These are phyloP conservation scores for Rhinocladiella mackenziei DNA, from an alignment of 2,329 filamentous ascomycete genomes.

Conservation along the genomic window DNA sequence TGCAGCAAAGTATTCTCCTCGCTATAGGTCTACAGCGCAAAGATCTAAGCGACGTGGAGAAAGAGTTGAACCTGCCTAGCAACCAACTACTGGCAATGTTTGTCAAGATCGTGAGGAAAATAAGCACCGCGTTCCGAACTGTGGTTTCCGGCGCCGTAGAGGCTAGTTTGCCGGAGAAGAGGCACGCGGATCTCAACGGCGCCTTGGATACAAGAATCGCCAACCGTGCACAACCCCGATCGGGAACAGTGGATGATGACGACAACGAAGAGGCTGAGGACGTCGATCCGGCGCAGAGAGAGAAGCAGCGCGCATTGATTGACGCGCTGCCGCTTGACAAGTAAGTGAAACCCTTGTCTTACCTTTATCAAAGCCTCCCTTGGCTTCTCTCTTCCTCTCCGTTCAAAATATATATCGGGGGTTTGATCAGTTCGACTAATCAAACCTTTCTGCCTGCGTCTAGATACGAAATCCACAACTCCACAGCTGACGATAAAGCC, in stretches of 20 bases:
- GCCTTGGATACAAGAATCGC: not conserved
- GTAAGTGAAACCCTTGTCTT: conserved; percentile 49
- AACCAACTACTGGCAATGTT: conserved; percentile 93
- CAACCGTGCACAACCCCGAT: not conserved
- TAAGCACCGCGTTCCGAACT: conserved; percentile 70
- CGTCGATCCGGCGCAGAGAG: conserved; percentile 64
- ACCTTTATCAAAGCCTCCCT: not conserved
- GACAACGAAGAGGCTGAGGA: conserved; percentile 78
- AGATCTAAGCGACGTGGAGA: conserved; percentile 72
- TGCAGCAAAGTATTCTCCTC: conserved; percentile 84
- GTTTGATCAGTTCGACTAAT: conserved; percentile 41
- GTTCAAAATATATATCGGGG: not conserved
- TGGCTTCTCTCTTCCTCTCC: conserved; percentile 2
- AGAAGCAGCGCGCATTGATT: conserved; percentile 82
- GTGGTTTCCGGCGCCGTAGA: conserved; percentile 71
- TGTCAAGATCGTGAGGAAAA: conserved; percentile 89
- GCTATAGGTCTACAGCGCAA: conserved; percentile 89
- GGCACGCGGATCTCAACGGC: conserved; percentile 31
- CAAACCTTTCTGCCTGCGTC: conserved; percentile 32
- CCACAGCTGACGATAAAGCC: conserved; percentile 43
- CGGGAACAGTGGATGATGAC: not conserved
- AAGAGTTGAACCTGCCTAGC: conserved; percentile 68
- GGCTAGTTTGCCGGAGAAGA: conserved; percentile 58
- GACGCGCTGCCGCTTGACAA: conserved; percentile 84
- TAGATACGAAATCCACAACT: conserved; percentile 42